Evolutionary conservation across 768 basidiomycete genomes (phyloP).

Genomic region (Tulasnella sp.): DNA sequence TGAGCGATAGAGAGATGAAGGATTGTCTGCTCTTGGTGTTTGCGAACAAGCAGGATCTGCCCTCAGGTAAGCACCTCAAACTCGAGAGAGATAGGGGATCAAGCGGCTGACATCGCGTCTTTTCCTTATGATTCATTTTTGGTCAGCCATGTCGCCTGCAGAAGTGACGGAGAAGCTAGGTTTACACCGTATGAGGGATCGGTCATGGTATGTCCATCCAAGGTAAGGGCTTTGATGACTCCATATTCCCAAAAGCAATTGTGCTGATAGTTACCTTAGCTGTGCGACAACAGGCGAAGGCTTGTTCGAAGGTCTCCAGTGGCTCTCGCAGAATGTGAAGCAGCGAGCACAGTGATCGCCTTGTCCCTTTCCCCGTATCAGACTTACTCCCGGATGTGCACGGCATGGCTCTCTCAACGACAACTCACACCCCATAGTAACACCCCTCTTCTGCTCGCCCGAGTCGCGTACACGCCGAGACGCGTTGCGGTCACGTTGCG

Average conservation of each 20-base stretch:
- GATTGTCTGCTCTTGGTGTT: constrained; percentile 41
- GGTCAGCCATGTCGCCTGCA: constrained; percentile 37
- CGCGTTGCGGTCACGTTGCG: too few species aligned
- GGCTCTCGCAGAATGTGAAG: constrained; percentile 25
- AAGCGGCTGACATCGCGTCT: not conserved
- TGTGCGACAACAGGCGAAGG: constrained; percentile 39
- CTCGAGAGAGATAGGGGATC: not conserved
- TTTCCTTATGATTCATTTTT: not conserved
- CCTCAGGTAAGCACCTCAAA: constrained; percentile 30
- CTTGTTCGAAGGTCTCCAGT: constrained; percentile 37
- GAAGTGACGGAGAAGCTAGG: constrained; percentile 41
- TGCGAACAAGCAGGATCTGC: constrained; percentile 42
- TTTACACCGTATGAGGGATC: constrained; percentile 36
- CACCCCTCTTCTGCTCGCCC: too few species aligned
- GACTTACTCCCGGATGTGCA: too few species aligned
- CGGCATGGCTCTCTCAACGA: too few species aligned
- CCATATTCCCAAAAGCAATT: not conserved
- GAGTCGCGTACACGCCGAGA: too few species aligned
- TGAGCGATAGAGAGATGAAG: constrained; percentile 39
- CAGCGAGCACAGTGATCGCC: constrained; percentile 1
- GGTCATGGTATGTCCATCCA: constrained; percentile 42
- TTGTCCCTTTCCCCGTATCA: too few species aligned
- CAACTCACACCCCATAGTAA: too few species aligned
- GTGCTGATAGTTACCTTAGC: constrained; percentile 19
- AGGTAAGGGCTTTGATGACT: constrained; percentile 27